Evolutionary conservation across 768 basidiomycete genomes (phyloP), one percentile per base, ranked within the genome.

Genomic region (Podaxis mareebaensis): DNA sequence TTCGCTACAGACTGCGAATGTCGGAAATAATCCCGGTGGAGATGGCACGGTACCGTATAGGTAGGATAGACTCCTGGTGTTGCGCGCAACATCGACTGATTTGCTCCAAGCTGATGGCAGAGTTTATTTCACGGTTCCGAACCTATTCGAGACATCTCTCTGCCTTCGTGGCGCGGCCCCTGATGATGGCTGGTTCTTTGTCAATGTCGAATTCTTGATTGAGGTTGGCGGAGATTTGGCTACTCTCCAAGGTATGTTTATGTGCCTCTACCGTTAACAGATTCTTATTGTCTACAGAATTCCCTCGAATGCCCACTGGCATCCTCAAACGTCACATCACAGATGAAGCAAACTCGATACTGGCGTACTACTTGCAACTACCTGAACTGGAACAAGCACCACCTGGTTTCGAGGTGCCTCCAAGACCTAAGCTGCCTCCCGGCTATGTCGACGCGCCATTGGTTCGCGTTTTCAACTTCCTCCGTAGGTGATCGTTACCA

Each of bases 141-240:
- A 86, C 33, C 77, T 92, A 28, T 95, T 94, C 71, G 85, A 89
- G 70, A 83, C 85, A 6, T 89, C 90, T 2, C 74, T 94, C 30
- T 93, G 86, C 67, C 80, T 95, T 60, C 83, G 83, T 59, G 93
- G 92, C 22, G 88, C 85, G 20, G 82, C 85, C 64, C 76, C 79
- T 64, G 79, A 83, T 52, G 91, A 92, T 64, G 87, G 89, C 1
- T 97, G 95, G 95, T 95, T 95, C 74, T 89, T 93, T 66, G 88
- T 92, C 22, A 77, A 85, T 63, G 88, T 90, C 0, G 87, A 90
- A 68, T 93, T 94, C 69, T 77, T 89, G 30, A 84, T 93, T 49
- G 86, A 76, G 36, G 81, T 92, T 5, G 88, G 88, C 15, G 91
- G 92, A 12, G 91, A 92, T 71, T 76, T 85, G 44, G 90, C 88